phyloP scores from a whole-genome alignment of 495 filamentous ascomycete genomes.

The Hypoxylon fuscum region DNA sequence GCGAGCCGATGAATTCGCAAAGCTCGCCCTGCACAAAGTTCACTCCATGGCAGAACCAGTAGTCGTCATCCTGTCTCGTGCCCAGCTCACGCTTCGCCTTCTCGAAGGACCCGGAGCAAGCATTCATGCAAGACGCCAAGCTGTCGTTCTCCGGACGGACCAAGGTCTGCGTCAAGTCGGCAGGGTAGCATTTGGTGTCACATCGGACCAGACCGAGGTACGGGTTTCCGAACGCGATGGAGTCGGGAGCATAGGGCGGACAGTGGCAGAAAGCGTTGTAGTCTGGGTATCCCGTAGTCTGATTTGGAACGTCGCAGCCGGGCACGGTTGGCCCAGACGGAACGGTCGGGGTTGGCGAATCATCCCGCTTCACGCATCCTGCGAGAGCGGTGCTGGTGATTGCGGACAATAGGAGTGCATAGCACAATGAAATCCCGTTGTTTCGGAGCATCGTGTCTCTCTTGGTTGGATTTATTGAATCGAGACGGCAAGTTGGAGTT shows the following conservation, averaged over 20 bases:
- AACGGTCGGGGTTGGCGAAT: conserved; percentile 12
- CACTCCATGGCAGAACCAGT: conserved; percentile 47
- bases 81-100: conserved; percentile 31
- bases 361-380: background rate
- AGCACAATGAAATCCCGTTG: conserved; percentile 1
- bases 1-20: conserved; percentile 41
- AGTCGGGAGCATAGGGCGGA: conserved; percentile 21
- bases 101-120: conserved; percentile 43
- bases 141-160: conserved; percentile 33
- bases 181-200: conserved; percentile 36
- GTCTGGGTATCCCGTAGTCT: conserved; percentile 38
- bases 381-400: conserved; percentile 10
- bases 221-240: conserved; percentile 38
- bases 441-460: conserved; percentile 14
- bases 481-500: background rate
- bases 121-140: conserved; percentile 28
- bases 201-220: conserved; percentile 40
- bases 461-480: background rate
- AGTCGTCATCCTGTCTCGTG: conserved; percentile 20
- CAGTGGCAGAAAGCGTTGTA: conserved; percentile 42
- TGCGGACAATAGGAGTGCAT: conserved; percentile 13
- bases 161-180: conserved; percentile 22
- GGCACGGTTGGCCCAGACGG: conserved; percentile 4
- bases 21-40: conserved; percentile 42
- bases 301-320: conserved; percentile 23